These are phyloP conservation scores for Scleroderma bovista DNA, from an alignment of 768 basidiomycete species.

Conservation along the genomic window DNA sequence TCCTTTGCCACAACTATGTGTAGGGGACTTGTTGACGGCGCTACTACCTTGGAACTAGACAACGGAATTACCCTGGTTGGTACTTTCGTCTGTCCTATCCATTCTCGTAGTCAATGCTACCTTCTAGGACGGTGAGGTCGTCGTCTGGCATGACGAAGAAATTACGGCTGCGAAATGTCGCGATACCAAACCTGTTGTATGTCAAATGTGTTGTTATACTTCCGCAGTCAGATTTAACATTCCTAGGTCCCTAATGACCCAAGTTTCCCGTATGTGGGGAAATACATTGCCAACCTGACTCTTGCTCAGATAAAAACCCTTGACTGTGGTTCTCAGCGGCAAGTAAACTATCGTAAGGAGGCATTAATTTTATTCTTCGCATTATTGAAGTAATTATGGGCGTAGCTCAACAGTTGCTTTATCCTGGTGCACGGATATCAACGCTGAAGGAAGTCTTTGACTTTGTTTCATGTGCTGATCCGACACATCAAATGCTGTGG, in stretches of 20 bases:
- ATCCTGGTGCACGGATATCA: slow-evolving; percentile 65
- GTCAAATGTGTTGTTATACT: slow-evolving; percentile 11
- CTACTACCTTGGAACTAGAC: slow-evolving; percentile 73
- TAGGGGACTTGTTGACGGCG: slow-evolving; percentile 73
- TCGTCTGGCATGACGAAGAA: slow-evolving; percentile 78
- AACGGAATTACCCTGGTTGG: slow-evolving; percentile 68
- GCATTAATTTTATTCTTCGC: background rate
- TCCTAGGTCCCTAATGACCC: slow-evolving; percentile 51
- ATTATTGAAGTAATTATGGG: slow-evolving; percentile 1
- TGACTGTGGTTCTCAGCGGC: slow-evolving; percentile 72
- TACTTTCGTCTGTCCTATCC: background rate
- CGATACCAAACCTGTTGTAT: slow-evolving; percentile 62
- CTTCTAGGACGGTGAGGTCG: slow-evolving; percentile 61
- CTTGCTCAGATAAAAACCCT: slow-evolving; percentile 74
- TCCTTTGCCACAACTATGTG: slow-evolving; percentile 4
- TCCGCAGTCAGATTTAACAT: background rate
- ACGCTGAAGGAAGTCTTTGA: slow-evolving; percentile 71
- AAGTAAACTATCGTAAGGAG: slow-evolving; percentile 49
- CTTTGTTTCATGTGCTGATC: slow-evolving; percentile 71
- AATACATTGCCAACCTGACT: slow-evolving; percentile 70
- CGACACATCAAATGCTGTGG: slow-evolving; percentile 54
- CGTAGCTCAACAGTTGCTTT: slow-evolving; percentile 56
- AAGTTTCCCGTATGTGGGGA: slow-evolving; percentile 70
- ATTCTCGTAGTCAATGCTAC: background rate
- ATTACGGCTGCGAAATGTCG: slow-evolving; percentile 59